Conservation (phyloP, 805 yeast species). For the Maudiozyma serrabonitensis region DNA sequence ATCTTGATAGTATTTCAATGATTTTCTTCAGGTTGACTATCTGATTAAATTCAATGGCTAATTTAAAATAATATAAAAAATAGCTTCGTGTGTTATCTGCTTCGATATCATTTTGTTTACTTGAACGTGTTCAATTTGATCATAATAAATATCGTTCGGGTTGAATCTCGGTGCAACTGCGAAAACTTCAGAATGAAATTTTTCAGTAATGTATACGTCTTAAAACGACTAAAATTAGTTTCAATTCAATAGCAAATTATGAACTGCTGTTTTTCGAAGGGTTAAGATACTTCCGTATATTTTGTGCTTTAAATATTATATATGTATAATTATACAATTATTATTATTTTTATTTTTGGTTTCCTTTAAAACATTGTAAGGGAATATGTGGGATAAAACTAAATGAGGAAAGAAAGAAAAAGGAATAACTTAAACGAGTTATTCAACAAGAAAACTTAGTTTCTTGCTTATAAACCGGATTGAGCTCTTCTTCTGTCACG, state of each 20-base stretch:
- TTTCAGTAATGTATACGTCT: not conserved
- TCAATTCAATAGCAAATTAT: no score
- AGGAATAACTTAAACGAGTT: not conserved
- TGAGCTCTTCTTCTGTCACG: slow-evolving; percentile 96
- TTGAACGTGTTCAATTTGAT: not conserved
- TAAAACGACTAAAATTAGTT: no score
- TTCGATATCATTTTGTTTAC: not conserved
- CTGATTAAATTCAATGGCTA: no score
- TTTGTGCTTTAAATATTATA: slow-evolving; percentile 4
- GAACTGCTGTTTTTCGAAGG: no score
- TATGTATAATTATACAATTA: not conserved
- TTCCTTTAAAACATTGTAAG: no score
- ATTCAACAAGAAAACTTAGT: not conserved
- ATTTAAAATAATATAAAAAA: no score
- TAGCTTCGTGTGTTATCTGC: no score
- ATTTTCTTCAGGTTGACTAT: no score
- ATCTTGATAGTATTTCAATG: no score
- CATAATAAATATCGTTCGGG: not conserved
- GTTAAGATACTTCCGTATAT: not conserved
- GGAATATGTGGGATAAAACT: not conserved
- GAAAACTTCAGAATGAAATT: not conserved
- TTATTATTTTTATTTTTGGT: not conserved
- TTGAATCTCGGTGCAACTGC: not conserved
- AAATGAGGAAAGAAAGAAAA: not conserved
- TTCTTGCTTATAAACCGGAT: slow-evolving; percentile 39